These are phyloP conservation scores for Rhizopus arrhizus DNA, from an alignment of 371 early-diverging fungal species.

Conservation along the genomic window DNA sequence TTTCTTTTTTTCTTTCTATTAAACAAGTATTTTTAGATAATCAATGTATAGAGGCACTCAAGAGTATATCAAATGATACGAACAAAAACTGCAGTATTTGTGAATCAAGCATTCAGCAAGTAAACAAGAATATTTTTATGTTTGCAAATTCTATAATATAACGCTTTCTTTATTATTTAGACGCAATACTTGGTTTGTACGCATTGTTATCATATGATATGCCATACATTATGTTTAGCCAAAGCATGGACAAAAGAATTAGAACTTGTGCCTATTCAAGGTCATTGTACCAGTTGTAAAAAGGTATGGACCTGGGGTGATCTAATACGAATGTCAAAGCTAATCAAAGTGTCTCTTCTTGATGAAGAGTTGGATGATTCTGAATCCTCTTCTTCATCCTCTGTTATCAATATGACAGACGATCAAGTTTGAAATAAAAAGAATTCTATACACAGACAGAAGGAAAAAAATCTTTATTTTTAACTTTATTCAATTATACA, in stretches of 20 bases:
- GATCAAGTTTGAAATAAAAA: too few relatives aligned
- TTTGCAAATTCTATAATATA: too few relatives aligned
- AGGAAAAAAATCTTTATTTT: too few relatives aligned
- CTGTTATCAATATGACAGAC: too few relatives aligned
- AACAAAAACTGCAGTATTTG: slow-evolving; percentile 4
- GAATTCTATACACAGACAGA: too few relatives aligned
- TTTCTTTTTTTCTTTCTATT: neutral
- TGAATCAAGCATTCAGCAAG: slow-evolving; percentile 4
- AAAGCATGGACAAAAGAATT: slow-evolving; percentile 4
- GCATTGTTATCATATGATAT: slow-evolving; percentile 8
- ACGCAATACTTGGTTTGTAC: slow-evolving; percentile 15
- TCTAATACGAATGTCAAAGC: slow-evolving; percentile 9
- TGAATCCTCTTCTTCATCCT: too few relatives aligned
- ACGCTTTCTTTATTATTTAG: neutral
- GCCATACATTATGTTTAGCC: slow-evolving; percentile 17
- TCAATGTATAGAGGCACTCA: neutral
- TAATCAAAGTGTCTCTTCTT: neutral
- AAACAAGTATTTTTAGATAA: neutral
- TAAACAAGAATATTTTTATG: neutral
- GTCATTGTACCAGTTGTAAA: slow-evolving; percentile 19
- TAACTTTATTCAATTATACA: too few relatives aligned
- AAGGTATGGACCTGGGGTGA: slow-evolving; percentile 20
- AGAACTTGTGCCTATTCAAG: slow-evolving; percentile 18
- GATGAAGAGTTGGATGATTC: too few relatives aligned
- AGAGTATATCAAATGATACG: neutral